phyloP scores from a whole-genome alignment of 768 basidiomycete genomes.

The Russula lepida region DNA sequence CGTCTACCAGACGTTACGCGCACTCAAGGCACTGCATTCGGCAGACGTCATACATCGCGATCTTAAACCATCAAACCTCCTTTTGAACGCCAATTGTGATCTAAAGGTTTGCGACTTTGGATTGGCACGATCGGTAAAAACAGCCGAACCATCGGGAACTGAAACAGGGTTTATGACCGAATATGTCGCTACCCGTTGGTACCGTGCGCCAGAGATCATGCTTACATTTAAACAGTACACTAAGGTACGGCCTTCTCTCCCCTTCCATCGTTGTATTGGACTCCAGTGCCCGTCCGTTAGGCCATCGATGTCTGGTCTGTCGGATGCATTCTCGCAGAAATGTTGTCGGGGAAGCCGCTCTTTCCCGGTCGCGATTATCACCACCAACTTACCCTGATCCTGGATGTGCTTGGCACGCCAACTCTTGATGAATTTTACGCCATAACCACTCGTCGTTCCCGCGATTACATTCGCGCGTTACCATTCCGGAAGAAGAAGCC shows the following conservation, averaged over 20 bases:
- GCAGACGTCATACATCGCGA: conserved; percentile 96
- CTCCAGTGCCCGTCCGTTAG: conserved; percentile 30
- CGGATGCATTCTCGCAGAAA: conserved; percentile 87
- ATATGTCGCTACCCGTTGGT: conserved; percentile 99
- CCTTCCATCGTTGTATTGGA: conserved; percentile 28
- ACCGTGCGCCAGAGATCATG: conserved; percentile 99
- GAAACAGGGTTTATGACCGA: conserved; percentile 91
- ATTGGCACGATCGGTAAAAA: conserved; percentile 81
- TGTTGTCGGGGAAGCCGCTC: conserved; percentile 92
- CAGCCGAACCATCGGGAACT: conserved; percentile 75
- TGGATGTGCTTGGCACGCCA: conserved; percentile 95
- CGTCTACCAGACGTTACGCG: conserved; percentile 89
- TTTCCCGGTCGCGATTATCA: conserved; percentile 97
- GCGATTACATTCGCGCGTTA: conserved; percentile 90
- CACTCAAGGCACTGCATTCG: conserved; percentile 91
- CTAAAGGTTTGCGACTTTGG: conserved; percentile 96
- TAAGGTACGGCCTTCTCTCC: conserved; percentile 47
- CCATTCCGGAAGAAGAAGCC: conserved; percentile 86
- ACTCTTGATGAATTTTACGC: conserved; percentile 97
- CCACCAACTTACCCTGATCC: conserved; percentile 90
- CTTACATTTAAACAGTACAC: conserved; percentile 98
- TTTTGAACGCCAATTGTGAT: conserved; percentile 97
- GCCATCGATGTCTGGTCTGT: conserved; percentile 89
- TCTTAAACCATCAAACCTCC: conserved; percentile 92
- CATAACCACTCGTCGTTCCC: conserved; percentile 84